Conservation (phyloP, 2,329 filamentous ascomycete genomes). For the Didymosphaeria variabile region DNA sequence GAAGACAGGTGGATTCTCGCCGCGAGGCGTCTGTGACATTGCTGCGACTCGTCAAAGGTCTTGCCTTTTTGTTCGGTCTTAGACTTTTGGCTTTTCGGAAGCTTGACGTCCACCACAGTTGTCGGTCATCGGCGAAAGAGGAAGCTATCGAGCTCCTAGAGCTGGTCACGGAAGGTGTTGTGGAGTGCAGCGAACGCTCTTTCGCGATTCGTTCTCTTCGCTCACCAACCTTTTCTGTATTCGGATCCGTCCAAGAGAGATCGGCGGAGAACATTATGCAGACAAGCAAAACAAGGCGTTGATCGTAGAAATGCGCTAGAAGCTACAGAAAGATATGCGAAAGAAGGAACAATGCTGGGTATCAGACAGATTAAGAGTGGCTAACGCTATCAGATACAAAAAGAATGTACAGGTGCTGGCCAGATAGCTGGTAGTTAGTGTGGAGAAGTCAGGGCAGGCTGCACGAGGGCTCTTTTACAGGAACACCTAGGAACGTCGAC, state of each 20-base stretch:
- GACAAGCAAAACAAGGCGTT: constrained; percentile 18
- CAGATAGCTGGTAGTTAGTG: constrained; percentile 31
- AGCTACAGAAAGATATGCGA: constrained; percentile 24
- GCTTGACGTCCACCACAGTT: constrained; percentile 45
- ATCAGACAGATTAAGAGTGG: constrained; percentile 26
- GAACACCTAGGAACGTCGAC: constrained; percentile 25
- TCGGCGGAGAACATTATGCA: constrained; percentile 51
- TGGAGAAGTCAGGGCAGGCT: constrained; percentile 27
- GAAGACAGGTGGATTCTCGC: constrained; percentile 22
- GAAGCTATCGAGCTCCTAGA: constrained; percentile 35
- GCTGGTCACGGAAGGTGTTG: constrained; percentile 34
- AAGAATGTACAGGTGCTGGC: constrained; percentile 30
- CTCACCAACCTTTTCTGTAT: constrained; percentile 49
- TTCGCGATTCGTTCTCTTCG: constrained; percentile 45
- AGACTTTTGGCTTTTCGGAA: constrained; percentile 44
- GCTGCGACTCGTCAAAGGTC: constrained; percentile 33
- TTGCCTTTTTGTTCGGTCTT: constrained; percentile 30
- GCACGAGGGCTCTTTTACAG: constrained; percentile 36
- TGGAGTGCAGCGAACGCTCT: constrained; percentile 33
- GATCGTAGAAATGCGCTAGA: constrained; percentile 25
- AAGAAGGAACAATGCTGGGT: constrained; percentile 26
- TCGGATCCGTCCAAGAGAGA: constrained; percentile 46
- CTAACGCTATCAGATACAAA: constrained; percentile 30
- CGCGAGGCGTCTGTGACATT: constrained; percentile 19
- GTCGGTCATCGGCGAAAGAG: constrained; percentile 36